Percentiles rank a stretch among this genome's conserved stretches.
These are phyloP conservation scores for Cladophialophora psammophila DNA, from an alignment of 2,329 filamentous ascomycete species.

Conservation along the genomic window DNA sequence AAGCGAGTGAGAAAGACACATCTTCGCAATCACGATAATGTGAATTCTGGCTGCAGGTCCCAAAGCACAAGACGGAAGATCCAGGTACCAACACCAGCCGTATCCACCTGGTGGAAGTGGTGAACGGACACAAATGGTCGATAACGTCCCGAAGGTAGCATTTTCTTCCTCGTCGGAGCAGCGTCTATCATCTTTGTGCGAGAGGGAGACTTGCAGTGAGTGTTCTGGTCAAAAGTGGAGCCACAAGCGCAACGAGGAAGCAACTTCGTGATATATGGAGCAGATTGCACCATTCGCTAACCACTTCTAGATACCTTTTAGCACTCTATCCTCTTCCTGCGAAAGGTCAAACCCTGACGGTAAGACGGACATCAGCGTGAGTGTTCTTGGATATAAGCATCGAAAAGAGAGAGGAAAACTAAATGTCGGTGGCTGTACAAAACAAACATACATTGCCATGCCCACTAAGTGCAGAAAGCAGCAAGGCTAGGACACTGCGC, in stretches of 20 bases:
- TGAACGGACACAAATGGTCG: neutral
- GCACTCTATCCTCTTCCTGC: neutral
- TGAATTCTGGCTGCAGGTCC: slow-evolving; percentile 3
- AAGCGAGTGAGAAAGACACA: neutral
- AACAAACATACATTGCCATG: neutral
- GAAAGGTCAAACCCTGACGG: neutral
- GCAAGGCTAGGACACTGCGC: neutral
- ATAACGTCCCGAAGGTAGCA: neutral
- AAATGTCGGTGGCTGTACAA: neutral
- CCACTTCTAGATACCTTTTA: neutral
- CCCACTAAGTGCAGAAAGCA: neutral
- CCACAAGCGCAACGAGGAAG: neutral
- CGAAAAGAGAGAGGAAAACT: neutral
- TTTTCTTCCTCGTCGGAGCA: neutral
- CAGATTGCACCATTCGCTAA: slow-evolving; percentile 20
- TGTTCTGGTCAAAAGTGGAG: neutral
- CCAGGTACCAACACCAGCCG: neutral
- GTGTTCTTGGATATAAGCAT: neutral
- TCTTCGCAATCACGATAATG: neutral
- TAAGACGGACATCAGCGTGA: slow-evolving; percentile 18
- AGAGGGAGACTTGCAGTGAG: neutral
- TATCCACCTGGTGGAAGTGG: slow-evolving; percentile 5
- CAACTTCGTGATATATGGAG: slow-evolving; percentile 19
- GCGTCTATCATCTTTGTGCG: neutral
- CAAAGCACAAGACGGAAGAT: neutral